Evolutionary conservation across 495 filamentous ascomycete species (phyloP).

Genomic region (Thozetella sp.): DNA sequence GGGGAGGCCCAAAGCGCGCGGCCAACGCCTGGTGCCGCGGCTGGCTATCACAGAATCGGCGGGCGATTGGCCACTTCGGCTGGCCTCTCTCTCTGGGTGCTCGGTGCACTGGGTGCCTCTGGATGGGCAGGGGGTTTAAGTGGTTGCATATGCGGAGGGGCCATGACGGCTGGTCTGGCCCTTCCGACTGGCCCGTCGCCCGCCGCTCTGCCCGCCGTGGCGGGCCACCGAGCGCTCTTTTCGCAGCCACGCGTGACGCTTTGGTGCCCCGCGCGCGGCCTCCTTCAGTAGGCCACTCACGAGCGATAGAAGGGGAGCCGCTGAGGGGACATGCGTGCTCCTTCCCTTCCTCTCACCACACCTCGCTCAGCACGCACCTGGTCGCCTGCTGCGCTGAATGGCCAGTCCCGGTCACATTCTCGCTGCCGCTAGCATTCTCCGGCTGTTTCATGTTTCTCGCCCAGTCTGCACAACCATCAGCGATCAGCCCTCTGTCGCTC

Average conservation of each 20-base stretch:
- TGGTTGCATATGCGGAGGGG: slow-evolving; percentile 22
- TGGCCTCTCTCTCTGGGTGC: background rate
- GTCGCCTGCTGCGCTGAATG: slow-evolving; percentile 15
- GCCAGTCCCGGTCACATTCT: slow-evolving; percentile 13
- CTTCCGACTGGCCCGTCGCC: slow-evolving; percentile 19
- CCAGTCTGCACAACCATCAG: slow-evolving; percentile 5
- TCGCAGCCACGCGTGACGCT: background rate
- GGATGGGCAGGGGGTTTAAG: slow-evolving; percentile 18
- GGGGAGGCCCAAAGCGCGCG: slow-evolving; percentile 8
- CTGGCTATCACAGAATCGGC: background rate
- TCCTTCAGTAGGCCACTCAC: too few relatives aligned
- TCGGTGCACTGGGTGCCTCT: background rate
- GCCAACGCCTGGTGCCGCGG: background rate
- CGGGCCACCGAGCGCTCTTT: background rate
- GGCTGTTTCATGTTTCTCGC: slow-evolving; percentile 28
- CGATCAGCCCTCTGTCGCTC: slow-evolving; percentile 5
- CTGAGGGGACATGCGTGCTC: too few relatives aligned
- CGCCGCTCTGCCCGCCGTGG: slow-evolving; percentile 5
- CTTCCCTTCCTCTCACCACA: slow-evolving; percentile 5
- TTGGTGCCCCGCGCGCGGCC: too few relatives aligned
- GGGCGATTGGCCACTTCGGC: background rate
- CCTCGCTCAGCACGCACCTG: slow-evolving; percentile 6
- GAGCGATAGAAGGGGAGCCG: too few relatives aligned
- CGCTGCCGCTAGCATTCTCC: slow-evolving; percentile 5
- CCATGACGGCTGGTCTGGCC: slow-evolving; percentile 5